These are phyloP conservation scores for Nemania sp. DNA, from an alignment of 2,329 filamentous ascomycete genomes.

Conservation along the genomic window DNA sequence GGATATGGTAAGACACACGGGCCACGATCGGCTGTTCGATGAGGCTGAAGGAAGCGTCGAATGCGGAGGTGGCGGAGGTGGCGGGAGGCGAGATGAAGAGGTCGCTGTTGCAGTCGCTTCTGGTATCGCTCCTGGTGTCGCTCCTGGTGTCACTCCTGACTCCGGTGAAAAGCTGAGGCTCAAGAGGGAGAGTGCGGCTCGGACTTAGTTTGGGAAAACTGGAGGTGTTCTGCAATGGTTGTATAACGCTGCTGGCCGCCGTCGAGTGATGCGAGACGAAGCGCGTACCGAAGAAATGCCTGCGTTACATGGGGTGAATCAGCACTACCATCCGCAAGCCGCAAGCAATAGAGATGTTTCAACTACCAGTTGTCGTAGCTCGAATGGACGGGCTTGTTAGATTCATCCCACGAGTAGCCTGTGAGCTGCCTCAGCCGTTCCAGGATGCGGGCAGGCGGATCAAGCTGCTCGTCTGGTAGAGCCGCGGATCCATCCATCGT, in stretches of 20 bases:
- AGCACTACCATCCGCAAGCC: neutral
- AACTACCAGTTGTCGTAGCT: constrained; percentile 87
- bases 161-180: constrained; percentile 44
- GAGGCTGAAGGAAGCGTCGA: constrained; percentile 55
- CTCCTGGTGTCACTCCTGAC: constrained; percentile 46
- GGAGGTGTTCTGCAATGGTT: constrained; percentile 51
- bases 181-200: constrained; percentile 50
- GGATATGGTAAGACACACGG: constrained; percentile 77
- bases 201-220: constrained; percentile 49
- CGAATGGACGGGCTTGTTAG: constrained; percentile 59
- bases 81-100: constrained; percentile 43
- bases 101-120: constrained; percentile 48
- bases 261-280: constrained; percentile 56
- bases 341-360: constrained; percentile 3
- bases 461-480: constrained; percentile 59
- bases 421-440: constrained; percentile 74
- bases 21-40: constrained; percentile 73
- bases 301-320: constrained; percentile 38
- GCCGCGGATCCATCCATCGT: constrained; percentile 56
- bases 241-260: constrained; percentile 52
- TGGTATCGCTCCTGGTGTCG: constrained; percentile 48
- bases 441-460: constrained; percentile 70
- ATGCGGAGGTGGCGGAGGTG: constrained; percentile 42
- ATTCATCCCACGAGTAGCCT: constrained; percentile 78
- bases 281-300: constrained; percentile 70